Evolutionary conservation across 768 basidiomycete genomes (phyloP).

Genomic region (Boletellus ananas): DNA sequence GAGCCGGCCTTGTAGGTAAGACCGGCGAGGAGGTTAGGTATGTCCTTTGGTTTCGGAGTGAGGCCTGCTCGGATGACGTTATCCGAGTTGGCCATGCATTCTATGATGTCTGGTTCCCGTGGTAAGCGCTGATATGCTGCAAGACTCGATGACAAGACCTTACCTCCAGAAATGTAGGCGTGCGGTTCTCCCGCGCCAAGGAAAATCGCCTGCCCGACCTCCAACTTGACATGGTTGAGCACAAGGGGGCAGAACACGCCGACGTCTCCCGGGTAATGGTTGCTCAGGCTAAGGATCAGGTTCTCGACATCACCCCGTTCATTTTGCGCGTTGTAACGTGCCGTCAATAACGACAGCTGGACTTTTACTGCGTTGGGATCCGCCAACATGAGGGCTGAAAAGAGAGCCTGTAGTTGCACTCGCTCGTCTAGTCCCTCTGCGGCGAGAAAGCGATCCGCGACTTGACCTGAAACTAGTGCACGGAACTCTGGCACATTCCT

Average conservation of each 20-base stretch:
- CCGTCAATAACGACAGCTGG: conserved; percentile 55
- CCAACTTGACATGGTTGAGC: conserved; percentile 78
- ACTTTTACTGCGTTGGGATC: conserved; percentile 45
- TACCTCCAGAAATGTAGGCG: conserved; percentile 92
- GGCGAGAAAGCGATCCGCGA: conserved; percentile 49
- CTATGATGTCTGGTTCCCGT: conserved; percentile 76
- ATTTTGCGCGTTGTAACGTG: conserved; percentile 52
- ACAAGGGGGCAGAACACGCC: conserved; percentile 91
- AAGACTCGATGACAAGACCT: conserved; percentile 17
- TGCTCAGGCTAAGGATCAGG: conserved; percentile 58
- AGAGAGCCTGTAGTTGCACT: conserved; percentile 66
- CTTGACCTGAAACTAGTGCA: conserved; percentile 58
- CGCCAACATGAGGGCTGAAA: conserved; percentile 84
- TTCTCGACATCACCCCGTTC: conserved; percentile 49
- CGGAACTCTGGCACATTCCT: conserved; percentile 70
- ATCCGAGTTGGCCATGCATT: conserved; percentile 99
- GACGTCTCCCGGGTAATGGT: conserved; percentile 87
- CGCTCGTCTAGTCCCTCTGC: conserved; percentile 35
- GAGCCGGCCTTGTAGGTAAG: conserved; percentile 80
- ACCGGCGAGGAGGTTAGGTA: conserved; percentile 81
- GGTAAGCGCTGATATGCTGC: not conserved
- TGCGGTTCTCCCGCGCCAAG: conserved; percentile 96
- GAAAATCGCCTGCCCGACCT: conserved; percentile 88
- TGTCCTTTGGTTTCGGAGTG: conserved; percentile 93
- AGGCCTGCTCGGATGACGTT: conserved; percentile 98